Evolutionary conservation across 2,329 filamentous ascomycete species (phyloP).

Genomic region (Emergomyces orientalis): DNA sequence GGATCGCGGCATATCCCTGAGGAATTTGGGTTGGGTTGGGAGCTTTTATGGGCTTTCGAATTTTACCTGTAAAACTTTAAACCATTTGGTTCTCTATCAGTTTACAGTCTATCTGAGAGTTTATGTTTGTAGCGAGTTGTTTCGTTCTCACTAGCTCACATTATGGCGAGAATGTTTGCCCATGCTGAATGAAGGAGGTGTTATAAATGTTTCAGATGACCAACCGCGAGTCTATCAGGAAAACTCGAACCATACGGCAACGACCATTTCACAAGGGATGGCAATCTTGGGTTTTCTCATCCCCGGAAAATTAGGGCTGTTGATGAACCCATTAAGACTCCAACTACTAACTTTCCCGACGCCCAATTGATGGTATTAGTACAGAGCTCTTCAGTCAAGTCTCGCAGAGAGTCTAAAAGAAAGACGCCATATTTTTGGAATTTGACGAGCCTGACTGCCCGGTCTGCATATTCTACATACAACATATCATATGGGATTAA

Average conservation of each 20-base stretch:
- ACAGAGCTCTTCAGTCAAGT: neutral
- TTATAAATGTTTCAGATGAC: neutral
- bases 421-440: too few species aligned
- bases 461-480: neutral
- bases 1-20: too few species aligned
- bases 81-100: too few species aligned
- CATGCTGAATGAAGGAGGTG: too few species aligned
- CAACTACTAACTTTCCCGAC: neutral
- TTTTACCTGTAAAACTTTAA: too few species aligned
- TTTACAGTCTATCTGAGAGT: too few species aligned
- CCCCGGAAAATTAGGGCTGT: neutral
- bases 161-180: too few species aligned
- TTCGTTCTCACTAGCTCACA: too few species aligned
- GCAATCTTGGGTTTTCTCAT: neutral
- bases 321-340: neutral
- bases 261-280: neutral
- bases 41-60: too few species aligned
- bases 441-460: neutral
- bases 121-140: too few species aligned
- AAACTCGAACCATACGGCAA: neutral
- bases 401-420: neutral
- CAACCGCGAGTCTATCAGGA: neutral
- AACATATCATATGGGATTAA: neutral
- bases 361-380: neutral
- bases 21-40: too few species aligned